Conservation (phyloP, 768 basidiomycete species). For the Suillus americanus region DNA sequence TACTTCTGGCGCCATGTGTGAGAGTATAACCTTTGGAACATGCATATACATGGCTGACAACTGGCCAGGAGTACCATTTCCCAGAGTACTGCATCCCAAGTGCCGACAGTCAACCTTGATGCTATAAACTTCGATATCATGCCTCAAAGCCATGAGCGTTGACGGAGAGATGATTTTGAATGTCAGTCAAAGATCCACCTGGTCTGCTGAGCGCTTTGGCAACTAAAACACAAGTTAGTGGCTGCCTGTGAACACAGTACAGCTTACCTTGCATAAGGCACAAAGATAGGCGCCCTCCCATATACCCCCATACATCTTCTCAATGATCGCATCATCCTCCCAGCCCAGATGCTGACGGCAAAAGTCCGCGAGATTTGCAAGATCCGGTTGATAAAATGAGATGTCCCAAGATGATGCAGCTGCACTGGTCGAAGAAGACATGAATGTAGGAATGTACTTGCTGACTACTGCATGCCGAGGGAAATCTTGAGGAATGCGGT, state of each 20-base stretch:
- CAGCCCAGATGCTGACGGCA: background rate
- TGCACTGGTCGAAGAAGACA: background rate
- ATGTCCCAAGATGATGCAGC: background rate
- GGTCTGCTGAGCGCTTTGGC: background rate
- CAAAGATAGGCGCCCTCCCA: background rate
- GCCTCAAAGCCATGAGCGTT: background rate
- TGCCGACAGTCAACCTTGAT: background rate
- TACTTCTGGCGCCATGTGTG: background rate
- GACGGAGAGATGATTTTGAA: background rate
- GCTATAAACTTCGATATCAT: background rate
- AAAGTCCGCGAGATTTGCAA: background rate
- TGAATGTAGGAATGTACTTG: background rate
- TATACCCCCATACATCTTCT: background rate
- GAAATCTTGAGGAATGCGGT: background rate
- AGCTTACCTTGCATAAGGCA: background rate
- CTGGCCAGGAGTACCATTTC: too few species aligned
- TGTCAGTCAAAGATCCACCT: background rate
- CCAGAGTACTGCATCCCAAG: background rate
- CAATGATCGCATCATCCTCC: background rate
- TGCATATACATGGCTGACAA: background rate
- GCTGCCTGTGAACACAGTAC: background rate
- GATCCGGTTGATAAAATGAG: background rate
- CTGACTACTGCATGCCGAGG: too few species aligned
- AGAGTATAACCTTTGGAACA: background rate
- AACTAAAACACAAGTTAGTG: background rate